Evolutionary conservation across 805 yeast species (phyloP), one percentile per base, ranked within the genome.

Genomic region (Candida suzukii): DNA sequence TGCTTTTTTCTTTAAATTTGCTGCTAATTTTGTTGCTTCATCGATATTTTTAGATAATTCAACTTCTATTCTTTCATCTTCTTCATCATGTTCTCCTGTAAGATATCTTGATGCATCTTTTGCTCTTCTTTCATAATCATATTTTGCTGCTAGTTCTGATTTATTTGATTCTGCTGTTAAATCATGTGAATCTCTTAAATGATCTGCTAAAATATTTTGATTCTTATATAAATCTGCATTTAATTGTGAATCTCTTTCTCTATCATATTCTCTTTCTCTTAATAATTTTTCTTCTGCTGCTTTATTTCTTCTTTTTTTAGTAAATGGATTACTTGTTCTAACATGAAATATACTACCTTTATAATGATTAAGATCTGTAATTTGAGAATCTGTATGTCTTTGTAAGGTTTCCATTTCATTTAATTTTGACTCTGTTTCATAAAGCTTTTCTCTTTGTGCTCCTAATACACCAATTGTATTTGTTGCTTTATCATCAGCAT

Each of bases 391-490:
- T 5, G 95, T 95, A 41, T 85, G 75, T 50, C 79, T 70, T 44
- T 86, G 85, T 58, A 88, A 96, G 3, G 87, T 81, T 44, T 80
- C 83, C 40, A 95, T 87, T 41, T 85, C 65, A 41, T 84, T 76
- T 50, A 91, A 66, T 49, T 81, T 81, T 48, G 77, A 76, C 57
- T 93, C 96, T 18, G 90, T 80, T 53, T 77, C 78, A 59, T 83
- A 85, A 47, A 93, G 68, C 38, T 87, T 71, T 57, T 88, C 96
- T 43, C 93, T 80, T 61, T 93, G 98, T n/a, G 90, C 76, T 21
- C 99, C 99, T 38, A 93, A 71, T 78, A 87, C 78, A 24, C 96
- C 97, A 47, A 91, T 63, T 0, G 97, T 83, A 57, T 91, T 90
- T 47, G 80, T 68, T 29, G 88, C 91, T 6, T 82, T 70, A 45